Percentiles rank a stretch among this genome's conserved stretches.
These are phyloP conservation scores for Gossypium rotundifolium DNA, from an alignment of 345 rosid species.

Conservation along the genomic window DNA sequence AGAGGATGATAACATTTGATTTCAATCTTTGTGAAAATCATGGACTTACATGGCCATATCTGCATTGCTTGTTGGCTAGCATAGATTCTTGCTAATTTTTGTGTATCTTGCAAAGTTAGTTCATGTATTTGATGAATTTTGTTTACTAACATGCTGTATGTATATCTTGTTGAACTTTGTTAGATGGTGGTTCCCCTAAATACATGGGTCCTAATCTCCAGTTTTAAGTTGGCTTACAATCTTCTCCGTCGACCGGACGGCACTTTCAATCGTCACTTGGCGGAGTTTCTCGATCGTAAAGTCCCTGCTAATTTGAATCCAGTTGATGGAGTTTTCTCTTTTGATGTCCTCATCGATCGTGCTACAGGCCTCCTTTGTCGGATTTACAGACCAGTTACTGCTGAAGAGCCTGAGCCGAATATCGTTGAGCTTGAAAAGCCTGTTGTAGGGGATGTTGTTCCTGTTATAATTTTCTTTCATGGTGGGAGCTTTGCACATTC, in stretches of 20 bases:
- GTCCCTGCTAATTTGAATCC: conserved; percentile 64
- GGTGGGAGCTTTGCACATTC: conserved; percentile 97
- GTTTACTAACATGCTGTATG: neutral
- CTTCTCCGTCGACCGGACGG: conserved; percentile 86
- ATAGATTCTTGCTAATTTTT: neutral
- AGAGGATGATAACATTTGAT: conserved; percentile 13
- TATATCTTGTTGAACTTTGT: neutral
- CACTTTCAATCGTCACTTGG: conserved; percentile 82
- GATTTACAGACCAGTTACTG: conserved; percentile 53
- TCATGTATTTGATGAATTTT: conserved; percentile 10
- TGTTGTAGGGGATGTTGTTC: conserved; percentile 48
- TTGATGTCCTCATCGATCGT: conserved; percentile 65
- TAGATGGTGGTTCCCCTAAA: conserved; percentile 89
- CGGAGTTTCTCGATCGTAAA: conserved; percentile 87
- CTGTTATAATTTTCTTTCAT: conserved; percentile 82
- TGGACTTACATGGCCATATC: conserved; percentile 6
- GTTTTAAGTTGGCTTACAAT: conserved; percentile 74
- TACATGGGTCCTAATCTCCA: conserved; percentile 87
- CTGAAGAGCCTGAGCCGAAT: conserved; percentile 36
- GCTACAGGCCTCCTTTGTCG: conserved; percentile 48
- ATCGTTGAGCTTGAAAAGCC: conserved; percentile 67
- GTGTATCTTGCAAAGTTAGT: neutral
- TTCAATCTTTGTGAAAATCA: neutral
- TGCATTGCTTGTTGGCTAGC: neutral
- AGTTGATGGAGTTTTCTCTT: conserved; percentile 74